Conservation (phyloP, 2,329 filamentous ascomycete genomes). For the Cyphellophora attinorum region DNA sequence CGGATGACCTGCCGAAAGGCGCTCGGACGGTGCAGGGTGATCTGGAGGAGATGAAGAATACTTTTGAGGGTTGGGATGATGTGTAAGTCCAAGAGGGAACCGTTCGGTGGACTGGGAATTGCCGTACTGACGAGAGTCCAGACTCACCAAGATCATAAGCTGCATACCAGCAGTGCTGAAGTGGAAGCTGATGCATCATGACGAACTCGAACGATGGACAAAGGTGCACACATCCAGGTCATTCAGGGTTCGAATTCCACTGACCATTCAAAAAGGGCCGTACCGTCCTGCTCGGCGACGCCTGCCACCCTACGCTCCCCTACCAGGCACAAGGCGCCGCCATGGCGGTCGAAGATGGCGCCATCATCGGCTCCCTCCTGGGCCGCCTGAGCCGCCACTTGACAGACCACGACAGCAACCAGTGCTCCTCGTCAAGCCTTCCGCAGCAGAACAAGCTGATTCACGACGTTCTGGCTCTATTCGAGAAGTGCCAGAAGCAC, state of each 20-base stretch:
- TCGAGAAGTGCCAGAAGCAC: constrained; percentile 4
- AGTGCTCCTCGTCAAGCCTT: too few species aligned
- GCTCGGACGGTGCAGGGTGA: constrained; percentile 26
- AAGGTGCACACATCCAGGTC: too few species aligned
- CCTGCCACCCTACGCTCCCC: constrained; percentile 37
- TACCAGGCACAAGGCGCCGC: constrained; percentile 25
- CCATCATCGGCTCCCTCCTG: constrained; percentile 29
- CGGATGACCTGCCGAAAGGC: constrained; percentile 31
- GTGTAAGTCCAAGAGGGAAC: too few species aligned
- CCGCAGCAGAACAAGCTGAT: neutral
- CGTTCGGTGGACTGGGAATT: too few species aligned
- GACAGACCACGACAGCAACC: too few species aligned
- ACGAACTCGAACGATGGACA: constrained; percentile 10
- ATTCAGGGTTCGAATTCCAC: too few species aligned
- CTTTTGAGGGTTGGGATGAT: constrained; percentile 25
- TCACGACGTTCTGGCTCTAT: constrained; percentile 3
- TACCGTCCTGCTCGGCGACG: constrained; percentile 31
- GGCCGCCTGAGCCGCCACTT: constrained; percentile 21
- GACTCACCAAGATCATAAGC: constrained; percentile 19
- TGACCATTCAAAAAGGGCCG: too few species aligned
- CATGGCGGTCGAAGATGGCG: constrained; percentile 24
- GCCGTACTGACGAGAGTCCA: too few species aligned
- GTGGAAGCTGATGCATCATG: constrained; percentile 39
- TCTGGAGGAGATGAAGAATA: constrained; percentile 20
- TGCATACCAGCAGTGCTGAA: constrained; percentile 17